Evolutionary conservation across 305 asterid species (phyloP).

Genomic region (Galium porrigens): DNA sequence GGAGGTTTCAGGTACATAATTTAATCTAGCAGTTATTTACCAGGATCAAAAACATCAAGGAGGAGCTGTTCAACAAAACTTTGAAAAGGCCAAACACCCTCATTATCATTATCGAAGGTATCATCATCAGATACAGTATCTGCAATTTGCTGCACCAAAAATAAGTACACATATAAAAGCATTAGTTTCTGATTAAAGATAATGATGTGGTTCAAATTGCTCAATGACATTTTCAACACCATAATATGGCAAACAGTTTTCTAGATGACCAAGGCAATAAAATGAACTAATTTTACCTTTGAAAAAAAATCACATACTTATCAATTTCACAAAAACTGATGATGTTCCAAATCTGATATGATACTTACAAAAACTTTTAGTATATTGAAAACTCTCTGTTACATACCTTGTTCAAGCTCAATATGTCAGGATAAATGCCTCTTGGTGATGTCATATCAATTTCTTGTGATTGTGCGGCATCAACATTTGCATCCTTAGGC

Average conservation of each 20-base stretch:
- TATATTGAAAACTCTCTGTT: neutral
- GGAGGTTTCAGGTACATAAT: neutral
- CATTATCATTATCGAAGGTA: conserved; percentile 56
- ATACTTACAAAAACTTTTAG: neutral
- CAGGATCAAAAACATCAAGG: conserved; percentile 86
- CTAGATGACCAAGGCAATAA: neutral
- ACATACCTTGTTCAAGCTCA: conserved; percentile 63
- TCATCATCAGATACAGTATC: conserved; percentile 77
- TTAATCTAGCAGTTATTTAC: conserved; percentile 25
- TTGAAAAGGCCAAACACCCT: conserved; percentile 84
- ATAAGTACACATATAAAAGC: conserved; percentile 24
- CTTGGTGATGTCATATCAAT: conserved; percentile 57
- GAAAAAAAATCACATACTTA: neutral
- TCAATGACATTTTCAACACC: neutral
- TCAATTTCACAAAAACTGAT: neutral
- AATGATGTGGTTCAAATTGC: neutral
- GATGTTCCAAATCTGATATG: too few species aligned
- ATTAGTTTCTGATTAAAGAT: neutral
- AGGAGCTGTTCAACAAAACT: conserved; percentile 84
- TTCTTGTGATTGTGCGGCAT: conserved; percentile 51
- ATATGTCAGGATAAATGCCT: conserved; percentile 39
- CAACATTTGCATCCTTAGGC: conserved; percentile 68
- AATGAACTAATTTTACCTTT: neutral
- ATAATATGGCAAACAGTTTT: neutral
- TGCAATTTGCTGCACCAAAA: conserved; percentile 52